These are phyloP conservation scores for Cupressus sempervirens DNA, from an alignment of 75 land plant species.

Conservation along the genomic window DNA sequence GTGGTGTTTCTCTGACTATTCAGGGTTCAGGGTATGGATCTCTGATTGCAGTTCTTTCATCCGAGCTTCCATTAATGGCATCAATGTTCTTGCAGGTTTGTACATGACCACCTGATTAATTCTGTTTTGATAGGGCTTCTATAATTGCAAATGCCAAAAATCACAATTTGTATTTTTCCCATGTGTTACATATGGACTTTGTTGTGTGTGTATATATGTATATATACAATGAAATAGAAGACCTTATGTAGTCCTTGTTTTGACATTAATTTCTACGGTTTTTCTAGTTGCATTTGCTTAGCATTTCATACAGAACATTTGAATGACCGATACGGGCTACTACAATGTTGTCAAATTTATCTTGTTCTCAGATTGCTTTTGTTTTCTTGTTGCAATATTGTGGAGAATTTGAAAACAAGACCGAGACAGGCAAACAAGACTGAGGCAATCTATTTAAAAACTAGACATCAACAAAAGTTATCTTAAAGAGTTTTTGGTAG, in stretches of 20 bases:
- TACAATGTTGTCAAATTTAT: background rate
- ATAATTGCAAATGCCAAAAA: background rate
- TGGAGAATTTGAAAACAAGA: too few relatives aligned
- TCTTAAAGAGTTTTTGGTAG: background rate
- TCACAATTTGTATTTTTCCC: too few relatives aligned
- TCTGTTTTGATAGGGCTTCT: background rate
- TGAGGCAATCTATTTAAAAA: background rate
- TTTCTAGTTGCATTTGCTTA: background rate
- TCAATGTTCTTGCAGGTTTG: slow-evolving; percentile 44
- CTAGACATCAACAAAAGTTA: background rate
- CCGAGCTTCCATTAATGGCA: slow-evolving; percentile 28
- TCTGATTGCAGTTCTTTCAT: slow-evolving; percentile 23
- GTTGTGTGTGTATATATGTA: too few relatives aligned
- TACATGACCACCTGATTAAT: background rate
- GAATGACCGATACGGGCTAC: background rate
- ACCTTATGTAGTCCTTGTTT: background rate
- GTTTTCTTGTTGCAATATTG: background rate
- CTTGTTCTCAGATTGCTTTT: background rate
- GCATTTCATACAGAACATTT: background rate
- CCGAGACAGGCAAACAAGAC: background rate
- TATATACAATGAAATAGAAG: background rate
- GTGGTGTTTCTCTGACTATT: background rate
- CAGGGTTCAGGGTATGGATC: background rate
- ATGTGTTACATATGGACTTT: too few relatives aligned
- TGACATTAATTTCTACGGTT: background rate